These are phyloP conservation scores for Calonectria naviculata DNA, from an alignment of 2,329 filamentous ascomycete genomes.

Conservation along the genomic window DNA sequence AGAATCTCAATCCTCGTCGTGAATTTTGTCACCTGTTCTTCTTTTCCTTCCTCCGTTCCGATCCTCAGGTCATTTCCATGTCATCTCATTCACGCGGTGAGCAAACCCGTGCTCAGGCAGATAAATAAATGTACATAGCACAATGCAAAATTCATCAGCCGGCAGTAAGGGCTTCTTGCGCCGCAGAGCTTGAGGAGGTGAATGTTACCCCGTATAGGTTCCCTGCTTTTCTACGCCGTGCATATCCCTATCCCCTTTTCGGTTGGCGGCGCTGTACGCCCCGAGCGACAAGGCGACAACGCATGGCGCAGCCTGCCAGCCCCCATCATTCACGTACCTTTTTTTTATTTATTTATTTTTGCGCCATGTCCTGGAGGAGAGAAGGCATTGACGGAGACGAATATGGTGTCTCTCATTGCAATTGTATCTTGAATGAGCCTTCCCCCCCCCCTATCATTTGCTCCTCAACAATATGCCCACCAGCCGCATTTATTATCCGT, in stretches of 20 bases:
- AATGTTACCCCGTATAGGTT: constrained; percentile 11
- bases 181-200: constrained; percentile 14
- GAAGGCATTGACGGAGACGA: not conserved
- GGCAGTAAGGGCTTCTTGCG: not conserved
- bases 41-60: not conserved
- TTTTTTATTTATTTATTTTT: not conserved
- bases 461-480: not conserved
- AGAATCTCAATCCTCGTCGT: not conserved
- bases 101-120: not conserved
- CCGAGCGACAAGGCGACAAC: constrained; percentile 16
- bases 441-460: too few species aligned
- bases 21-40: not conserved
- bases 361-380: not conserved
- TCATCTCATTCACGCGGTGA: not conserved
- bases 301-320: constrained; percentile 12
- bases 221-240: constrained; percentile 6
- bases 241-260: constrained; percentile 12
- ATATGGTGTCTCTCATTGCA: not conserved
- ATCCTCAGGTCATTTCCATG: not conserved
- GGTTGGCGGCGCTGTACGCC: constrained; percentile 7
- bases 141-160: not conserved
- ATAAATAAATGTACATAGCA: not conserved
- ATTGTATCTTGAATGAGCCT: not conserved
- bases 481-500: not conserved
- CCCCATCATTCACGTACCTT: constrained; percentile 5